Base-by-base conservation (phyloP, 2,329 filamentous ascomycete genomes). In the Albophoma yamanashiensis region DNA sequence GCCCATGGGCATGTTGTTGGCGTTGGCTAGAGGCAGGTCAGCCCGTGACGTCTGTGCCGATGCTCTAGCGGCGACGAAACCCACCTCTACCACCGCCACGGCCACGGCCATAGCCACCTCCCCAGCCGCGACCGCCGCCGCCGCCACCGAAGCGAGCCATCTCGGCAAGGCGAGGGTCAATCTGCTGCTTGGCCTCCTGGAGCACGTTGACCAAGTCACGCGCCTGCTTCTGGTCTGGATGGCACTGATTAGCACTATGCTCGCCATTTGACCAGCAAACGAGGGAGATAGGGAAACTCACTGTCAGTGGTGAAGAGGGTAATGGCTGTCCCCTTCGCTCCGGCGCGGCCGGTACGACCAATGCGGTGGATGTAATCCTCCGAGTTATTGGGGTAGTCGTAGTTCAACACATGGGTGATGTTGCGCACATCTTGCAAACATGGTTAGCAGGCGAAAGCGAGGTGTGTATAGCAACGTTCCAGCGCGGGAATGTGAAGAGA, bases 351-450 rank as follows among this genome's bases (percentile, higher is more conserved):
- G 69, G 94, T 97, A 79, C 94, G 89, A 71, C 94, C 94, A 76
- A 93, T 94, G 76, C 94, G 89, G 75, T 97, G 94, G 68, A 97
- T 96, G 72, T 97, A 97, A 74, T 97, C 93, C 81, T 99, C 94
- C 71, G 94, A 86, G 79, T 97, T 97, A 83, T 97, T 97, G 76
- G 93, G 93, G 79, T 97, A 97, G 77, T 97, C 94, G 90, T 97
- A 97, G 87, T 97, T 97, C 81, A 99, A 85, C 79, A 99, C 94
- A 82, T 99, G 94, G 79, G 94, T 97, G 82, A 99, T 99, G 85
- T 99, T 96, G 81, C 92, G 93, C 82, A 99, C 94, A 89, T 99
- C 94, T 97, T 71, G 70, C 70, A 71, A 47, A 75, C 83, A 77
- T 85, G 83, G 89, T 96, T 95, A 96, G 91, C 80, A 83, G 81